Evolutionary conservation across 208 protist genomes (phyloP).

Genomic region (Leishmania gerbilli): DNA sequence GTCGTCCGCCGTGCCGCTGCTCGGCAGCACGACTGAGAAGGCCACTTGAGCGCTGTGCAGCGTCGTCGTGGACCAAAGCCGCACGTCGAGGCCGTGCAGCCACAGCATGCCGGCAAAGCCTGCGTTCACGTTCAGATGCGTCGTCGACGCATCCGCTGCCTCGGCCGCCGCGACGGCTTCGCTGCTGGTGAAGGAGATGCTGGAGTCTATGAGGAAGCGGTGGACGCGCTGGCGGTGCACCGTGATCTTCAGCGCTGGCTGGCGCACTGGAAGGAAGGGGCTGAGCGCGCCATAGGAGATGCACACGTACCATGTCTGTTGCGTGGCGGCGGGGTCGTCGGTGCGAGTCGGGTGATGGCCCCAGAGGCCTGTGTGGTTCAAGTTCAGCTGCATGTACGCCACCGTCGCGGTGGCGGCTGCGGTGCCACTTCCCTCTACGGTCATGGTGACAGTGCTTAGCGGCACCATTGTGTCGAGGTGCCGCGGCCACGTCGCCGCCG

Average conservation of each 20-base stretch:
- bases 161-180: slow-evolving; percentile 21
- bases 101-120: slow-evolving; percentile 66
- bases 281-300: slow-evolving; percentile 51
- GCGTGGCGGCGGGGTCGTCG: slow-evolving; percentile 12
- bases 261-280: slow-evolving; percentile 40
- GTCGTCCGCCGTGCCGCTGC: slow-evolving; percentile 32
- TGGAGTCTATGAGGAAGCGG: slow-evolving; percentile 28
- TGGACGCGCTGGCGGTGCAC: slow-evolving; percentile 47
- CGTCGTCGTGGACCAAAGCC: slow-evolving; percentile 57
- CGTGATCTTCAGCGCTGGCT: slow-evolving; percentile 33
- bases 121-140: slow-evolving; percentile 54
- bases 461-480: slow-evolving; percentile 65
- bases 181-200: slow-evolving; percentile 26
- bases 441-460: slow-evolving; percentile 44
- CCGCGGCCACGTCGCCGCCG: slow-evolving; percentile 15
- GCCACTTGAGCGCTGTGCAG: slow-evolving; percentile 50
- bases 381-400: slow-evolving; percentile 60
- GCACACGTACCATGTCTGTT: slow-evolving; percentile 63
- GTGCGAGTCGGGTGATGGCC: slow-evolving; percentile 36
- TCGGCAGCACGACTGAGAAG: slow-evolving; percentile 44
- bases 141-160: slow-evolving; percentile 25
- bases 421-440: slow-evolving; percentile 5
- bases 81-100: slow-evolving; percentile 58
- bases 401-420: slow-evolving; percentile 14
- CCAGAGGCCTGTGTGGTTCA: slow-evolving; percentile 80